A percentile compares a stretch with the other conserved stretches of the same genome.
phyloP scores from a whole-genome alignment of 75 land plant species.

The Cryptomeria japonica region DNA sequence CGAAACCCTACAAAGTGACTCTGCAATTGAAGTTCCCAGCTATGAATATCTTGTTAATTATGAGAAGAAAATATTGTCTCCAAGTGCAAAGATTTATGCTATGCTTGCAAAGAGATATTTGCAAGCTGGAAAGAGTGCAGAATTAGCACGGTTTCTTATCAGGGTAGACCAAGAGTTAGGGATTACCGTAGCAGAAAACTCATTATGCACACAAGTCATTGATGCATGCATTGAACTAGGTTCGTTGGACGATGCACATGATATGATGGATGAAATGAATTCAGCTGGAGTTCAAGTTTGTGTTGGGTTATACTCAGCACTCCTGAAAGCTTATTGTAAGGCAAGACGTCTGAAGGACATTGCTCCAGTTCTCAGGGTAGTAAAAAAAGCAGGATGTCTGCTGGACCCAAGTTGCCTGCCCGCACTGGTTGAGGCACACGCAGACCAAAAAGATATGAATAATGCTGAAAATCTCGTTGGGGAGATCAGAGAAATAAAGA shows the following conservation, averaged over 20 bases:
- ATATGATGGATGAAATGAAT: conserved; percentile 60
- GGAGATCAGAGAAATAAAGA: conserved; percentile 18
- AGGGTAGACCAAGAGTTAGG: conserved; percentile 22
- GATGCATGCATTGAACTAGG: conserved; percentile 53
- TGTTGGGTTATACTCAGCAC: conserved; percentile 24
- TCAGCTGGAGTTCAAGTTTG: conserved; percentile 21
- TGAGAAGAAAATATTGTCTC: conserved; percentile 33
- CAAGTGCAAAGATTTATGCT: conserved; percentile 34
- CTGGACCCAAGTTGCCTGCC: conserved; percentile 12
- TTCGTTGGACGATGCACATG: conserved; percentile 68
- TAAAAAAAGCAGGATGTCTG: conserved; percentile 35
- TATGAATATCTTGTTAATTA: conserved; percentile 24
- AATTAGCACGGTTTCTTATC: conserved; percentile 47
- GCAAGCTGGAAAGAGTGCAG: conserved; percentile 19
- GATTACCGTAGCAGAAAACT: conserved; percentile 3
- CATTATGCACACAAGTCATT: conserved; percentile 34
- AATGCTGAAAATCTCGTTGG: conserved; percentile 24
- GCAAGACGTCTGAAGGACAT: conserved; percentile 32
- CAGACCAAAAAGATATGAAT: conserved; percentile 3
- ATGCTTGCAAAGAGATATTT: conserved; percentile 38
- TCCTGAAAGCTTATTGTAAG: conserved; percentile 45
- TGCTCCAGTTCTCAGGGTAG: conserved; percentile 31
- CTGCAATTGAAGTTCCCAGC: conserved; percentile 21
- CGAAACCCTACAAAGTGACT: conserved; percentile 22
- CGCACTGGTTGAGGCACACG: neutral